These are phyloP conservation scores for Kurtzmaniella quercitrusa DNA, from an alignment of 1,139 yeast genomes.

Conservation along the genomic window DNA sequence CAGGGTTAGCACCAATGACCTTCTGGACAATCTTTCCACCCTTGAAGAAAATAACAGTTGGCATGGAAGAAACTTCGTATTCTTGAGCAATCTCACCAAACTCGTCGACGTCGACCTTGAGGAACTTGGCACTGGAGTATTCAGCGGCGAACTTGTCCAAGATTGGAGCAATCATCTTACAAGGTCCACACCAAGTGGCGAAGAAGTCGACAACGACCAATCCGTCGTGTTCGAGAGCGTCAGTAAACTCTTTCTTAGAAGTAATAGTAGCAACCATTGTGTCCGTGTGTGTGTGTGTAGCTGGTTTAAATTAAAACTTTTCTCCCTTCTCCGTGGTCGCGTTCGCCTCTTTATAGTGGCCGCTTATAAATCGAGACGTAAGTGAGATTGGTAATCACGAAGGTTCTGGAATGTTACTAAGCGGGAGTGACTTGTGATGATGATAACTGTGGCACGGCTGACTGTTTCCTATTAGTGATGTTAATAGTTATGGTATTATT, in stretches of 20 bases:
- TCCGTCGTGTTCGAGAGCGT: constrained; percentile 50
- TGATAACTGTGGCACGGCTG: too few relatives aligned
- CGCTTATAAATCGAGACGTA: background rate
- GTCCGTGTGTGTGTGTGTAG: background rate
- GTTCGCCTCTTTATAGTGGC: background rate
- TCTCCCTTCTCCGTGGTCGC: background rate
- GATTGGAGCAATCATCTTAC: constrained; percentile 80
- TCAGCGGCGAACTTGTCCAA: constrained; percentile 56
- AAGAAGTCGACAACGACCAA: constrained; percentile 79
- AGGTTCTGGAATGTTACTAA: background rate
- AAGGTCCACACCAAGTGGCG: constrained; percentile 95
- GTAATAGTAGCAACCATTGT: constrained; percentile 40
- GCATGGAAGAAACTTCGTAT: constrained; percentile 81
- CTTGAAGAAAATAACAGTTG: constrained; percentile 79
- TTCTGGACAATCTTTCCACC: constrained; percentile 66
- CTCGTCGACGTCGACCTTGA: constrained; percentile 84
- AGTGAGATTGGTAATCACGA: background rate
- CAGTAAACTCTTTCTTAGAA: constrained; percentile 56
- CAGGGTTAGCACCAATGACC: constrained; percentile 86
- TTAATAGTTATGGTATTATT: too few relatives aligned
- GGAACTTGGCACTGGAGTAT: constrained; percentile 56
- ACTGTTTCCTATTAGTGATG: too few relatives aligned
- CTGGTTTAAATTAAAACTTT: background rate
- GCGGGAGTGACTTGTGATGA: background rate
- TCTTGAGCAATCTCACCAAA: constrained; percentile 69